phyloP scores from a whole-genome alignment of 2,329 filamentous ascomycete genomes.

The Alternaria hordeiaustralica region DNA sequence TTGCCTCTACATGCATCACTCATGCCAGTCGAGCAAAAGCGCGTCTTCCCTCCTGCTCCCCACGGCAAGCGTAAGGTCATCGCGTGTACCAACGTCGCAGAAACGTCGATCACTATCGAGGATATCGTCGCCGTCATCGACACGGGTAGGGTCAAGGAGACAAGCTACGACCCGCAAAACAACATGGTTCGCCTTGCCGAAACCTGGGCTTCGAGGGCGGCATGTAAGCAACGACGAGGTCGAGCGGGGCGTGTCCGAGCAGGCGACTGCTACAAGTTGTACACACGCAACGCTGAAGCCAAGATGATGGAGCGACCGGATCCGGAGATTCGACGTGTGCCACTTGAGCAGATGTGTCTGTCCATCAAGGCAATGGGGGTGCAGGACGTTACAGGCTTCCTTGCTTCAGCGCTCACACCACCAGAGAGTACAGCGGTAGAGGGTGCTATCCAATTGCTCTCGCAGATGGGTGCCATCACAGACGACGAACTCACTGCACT shows the following conservation, averaged over 20 bases:
- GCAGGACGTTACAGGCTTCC: slow-evolving; percentile 78
- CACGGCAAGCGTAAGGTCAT: slow-evolving; percentile 87
- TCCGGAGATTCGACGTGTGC: slow-evolving; percentile 91
- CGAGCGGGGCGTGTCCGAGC: slow-evolving; percentile 91
- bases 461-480: slow-evolving; percentile 86
- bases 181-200: slow-evolving; percentile 96
- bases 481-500: slow-evolving; percentile 87
- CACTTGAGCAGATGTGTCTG: slow-evolving; percentile 90
- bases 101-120: slow-evolving; percentile 98
- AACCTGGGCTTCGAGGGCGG: slow-evolving; percentile 91
- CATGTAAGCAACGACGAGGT: slow-evolving; percentile 91
- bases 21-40: slow-evolving; percentile 83
- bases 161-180: slow-evolving; percentile 86
- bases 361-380: slow-evolving; percentile 96
- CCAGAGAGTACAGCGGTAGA: slow-evolving; percentile 86
- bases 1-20: slow-evolving; percentile 92
- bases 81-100: slow-evolving; percentile 93
- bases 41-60: slow-evolving; percentile 80
- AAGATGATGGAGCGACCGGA: slow-evolving; percentile 89
- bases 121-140: slow-evolving; percentile 97
- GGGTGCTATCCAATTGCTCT: slow-evolving; percentile 78
- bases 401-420: slow-evolving; percentile 86
- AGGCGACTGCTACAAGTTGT: slow-evolving; percentile 94
- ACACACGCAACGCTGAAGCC: slow-evolving; percentile 80
- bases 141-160: slow-evolving; percentile 94